Evolutionary conservation across 1,284 basidiomycete species (phyloP).

Genomic region (Cystobasidium pallidum): DNA sequence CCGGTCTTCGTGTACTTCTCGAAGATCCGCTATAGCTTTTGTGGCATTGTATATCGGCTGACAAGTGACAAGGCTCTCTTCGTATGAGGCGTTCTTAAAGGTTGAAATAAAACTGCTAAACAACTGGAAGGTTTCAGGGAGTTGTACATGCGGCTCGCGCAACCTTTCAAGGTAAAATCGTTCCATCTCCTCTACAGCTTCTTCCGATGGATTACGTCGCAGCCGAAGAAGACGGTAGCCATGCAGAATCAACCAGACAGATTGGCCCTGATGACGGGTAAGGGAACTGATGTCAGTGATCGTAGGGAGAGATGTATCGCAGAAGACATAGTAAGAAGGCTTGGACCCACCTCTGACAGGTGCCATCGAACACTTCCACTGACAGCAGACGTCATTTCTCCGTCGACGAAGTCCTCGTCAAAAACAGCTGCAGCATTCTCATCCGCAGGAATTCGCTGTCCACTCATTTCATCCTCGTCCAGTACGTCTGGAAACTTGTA

Average conservation of each 20-base stretch:
- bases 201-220: not conserved
- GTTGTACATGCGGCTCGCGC: conserved; percentile 65
- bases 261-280: conserved; percentile 22
- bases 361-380: conserved; percentile 36
- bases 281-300: not conserved
- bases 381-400: conserved; percentile 46
- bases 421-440: conserved; percentile 41
- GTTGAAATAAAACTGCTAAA: conserved; percentile 86
- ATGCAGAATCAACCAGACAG: conserved; percentile 38
- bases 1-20: conserved; percentile 47
- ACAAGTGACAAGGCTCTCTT: conserved; percentile 70
- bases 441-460: conserved; percentile 38
- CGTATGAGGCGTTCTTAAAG: conserved; percentile 75
- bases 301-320: too few species aligned
- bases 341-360: conserved; percentile 20
- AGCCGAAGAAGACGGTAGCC: conserved; percentile 61
- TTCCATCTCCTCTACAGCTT: conserved; percentile 53
- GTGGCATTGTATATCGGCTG: conserved; percentile 61
- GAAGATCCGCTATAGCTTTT: conserved; percentile 41
- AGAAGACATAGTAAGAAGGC: too few species aligned
- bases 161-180: conserved; percentile 64
- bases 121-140: conserved; percentile 75
- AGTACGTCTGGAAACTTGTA: conserved; percentile 29
- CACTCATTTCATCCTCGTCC: conserved; percentile 42
- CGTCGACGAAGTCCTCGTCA: conserved; percentile 47